A percentile compares a stretch with the other conserved stretches of the same genome.
Evolutionary conservation across 2,329 filamentous ascomycete species (phyloP).

Genomic region (Tricladium varicosporioides): DNA sequence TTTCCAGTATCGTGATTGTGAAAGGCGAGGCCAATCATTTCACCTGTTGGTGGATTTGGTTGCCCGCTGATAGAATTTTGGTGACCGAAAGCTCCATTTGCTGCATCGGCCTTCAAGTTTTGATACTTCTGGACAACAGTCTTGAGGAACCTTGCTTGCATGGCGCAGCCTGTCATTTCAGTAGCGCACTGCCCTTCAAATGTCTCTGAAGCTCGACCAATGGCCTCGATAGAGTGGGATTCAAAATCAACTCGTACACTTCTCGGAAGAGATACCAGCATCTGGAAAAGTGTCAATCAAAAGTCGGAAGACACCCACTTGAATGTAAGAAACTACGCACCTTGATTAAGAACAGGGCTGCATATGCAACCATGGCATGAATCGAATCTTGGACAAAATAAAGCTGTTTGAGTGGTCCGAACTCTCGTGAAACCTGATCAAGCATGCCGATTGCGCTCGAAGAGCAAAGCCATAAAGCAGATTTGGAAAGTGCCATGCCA

Average conservation of each 20-base stretch:
- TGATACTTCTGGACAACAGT: slow-evolving; percentile 26
- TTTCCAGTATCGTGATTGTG: neutral
- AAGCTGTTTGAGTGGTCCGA: slow-evolving; percentile 31
- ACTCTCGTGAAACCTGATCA: slow-evolving; percentile 46
- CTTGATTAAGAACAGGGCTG: slow-evolving; percentile 40
- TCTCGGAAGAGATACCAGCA: slow-evolving; percentile 21
- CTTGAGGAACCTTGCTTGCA: slow-evolving; percentile 35
- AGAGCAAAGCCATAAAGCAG: slow-evolving; percentile 34
- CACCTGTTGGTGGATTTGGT: neutral
- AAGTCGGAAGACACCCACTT: neutral
- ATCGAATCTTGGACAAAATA: slow-evolving; percentile 43
- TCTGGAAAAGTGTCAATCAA: slow-evolving; percentile 6
- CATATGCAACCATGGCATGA: slow-evolving; percentile 43
- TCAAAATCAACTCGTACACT: slow-evolving; percentile 20
- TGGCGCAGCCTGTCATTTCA: slow-evolving; percentile 30
- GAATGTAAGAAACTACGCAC: slow-evolving; percentile 11
- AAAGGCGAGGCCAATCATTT: neutral
- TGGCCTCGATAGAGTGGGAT: slow-evolving; percentile 12
- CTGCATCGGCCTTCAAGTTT: neutral
- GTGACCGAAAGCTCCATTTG: neutral
- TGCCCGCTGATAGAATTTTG: neutral
- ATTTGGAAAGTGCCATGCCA: slow-evolving; percentile 30
- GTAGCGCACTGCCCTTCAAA: slow-evolving; percentile 33
- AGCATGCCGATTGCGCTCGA: slow-evolving; percentile 58
- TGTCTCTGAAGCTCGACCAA: slow-evolving; percentile 15